A percentile compares a stretch with the other conserved stretches of the same genome.
phyloP scores from a whole-genome alignment of 495 filamentous ascomycete species.

The Penicillium diatomitis region DNA sequence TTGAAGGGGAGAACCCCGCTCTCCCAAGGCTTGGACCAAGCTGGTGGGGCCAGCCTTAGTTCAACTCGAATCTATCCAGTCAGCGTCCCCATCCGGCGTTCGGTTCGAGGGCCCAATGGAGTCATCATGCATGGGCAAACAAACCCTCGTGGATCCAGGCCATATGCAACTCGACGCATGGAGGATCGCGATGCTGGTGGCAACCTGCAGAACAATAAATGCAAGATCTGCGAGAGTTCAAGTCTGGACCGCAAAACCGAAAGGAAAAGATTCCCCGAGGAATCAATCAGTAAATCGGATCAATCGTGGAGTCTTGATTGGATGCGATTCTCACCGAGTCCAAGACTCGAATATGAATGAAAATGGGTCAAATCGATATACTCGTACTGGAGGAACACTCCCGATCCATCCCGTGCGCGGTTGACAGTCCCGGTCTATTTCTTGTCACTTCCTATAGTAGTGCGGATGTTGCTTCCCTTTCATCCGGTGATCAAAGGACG shows the following conservation, averaged over 20 bases:
- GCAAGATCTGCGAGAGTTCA: not conserved
- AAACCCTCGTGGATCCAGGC: not conserved
- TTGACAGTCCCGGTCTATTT: too few relatives aligned
- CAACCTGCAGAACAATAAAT: constrained; percentile 2
- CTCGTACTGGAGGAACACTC: not conserved
- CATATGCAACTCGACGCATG: constrained; percentile 1
- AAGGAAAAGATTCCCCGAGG: too few relatives aligned
- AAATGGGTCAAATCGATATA: too few relatives aligned
- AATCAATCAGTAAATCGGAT: too few relatives aligned
- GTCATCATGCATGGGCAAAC: constrained; percentile 1
- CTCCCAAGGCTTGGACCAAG: too few relatives aligned
- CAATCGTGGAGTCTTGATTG: too few relatives aligned
- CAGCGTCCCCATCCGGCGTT: not conserved
- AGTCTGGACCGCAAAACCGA: not conserved
- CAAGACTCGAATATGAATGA: too few relatives aligned
- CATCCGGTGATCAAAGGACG: too few relatives aligned
- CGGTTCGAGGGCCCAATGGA: not conserved
- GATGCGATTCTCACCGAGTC: too few relatives aligned
- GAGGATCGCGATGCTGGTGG: constrained; percentile 1
- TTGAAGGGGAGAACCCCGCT: too few relatives aligned
- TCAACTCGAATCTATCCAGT: not conserved
- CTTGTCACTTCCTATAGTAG: too few relatives aligned
- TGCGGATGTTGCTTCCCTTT: too few relatives aligned
- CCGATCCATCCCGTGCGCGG: constrained; percentile 6
- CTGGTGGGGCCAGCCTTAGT: not conserved